phyloP scores from a whole-genome alignment of 768 basidiomycete species.

The Russula olivacea region DNA sequence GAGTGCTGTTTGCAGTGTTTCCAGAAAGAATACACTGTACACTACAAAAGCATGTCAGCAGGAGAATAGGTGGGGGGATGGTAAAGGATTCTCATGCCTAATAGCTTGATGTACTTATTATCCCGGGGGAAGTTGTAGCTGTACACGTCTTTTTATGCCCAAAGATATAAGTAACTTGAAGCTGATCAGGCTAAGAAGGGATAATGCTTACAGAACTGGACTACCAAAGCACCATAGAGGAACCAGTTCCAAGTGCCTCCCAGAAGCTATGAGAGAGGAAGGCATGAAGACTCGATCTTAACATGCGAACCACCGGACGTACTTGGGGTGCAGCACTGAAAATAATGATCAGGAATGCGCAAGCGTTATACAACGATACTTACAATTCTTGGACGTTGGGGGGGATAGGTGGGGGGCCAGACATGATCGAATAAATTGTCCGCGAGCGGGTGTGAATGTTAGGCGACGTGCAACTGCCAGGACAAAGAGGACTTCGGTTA shows the following conservation, averaged over 20 bases:
- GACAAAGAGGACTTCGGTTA: background rate
- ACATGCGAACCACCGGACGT: background rate
- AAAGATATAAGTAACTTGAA: background rate
- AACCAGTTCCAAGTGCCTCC: conserved; percentile 27
- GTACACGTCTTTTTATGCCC: conserved; percentile 12
- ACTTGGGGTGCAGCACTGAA: conserved; percentile 9
- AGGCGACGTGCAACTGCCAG: background rate
- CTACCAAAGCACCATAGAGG: conserved; percentile 29
- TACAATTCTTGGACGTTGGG: background rate
- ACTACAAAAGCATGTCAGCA: conserved; percentile 21
- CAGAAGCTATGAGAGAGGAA: background rate
- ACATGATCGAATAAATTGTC: background rate
- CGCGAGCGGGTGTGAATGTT: background rate
- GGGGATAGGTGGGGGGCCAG: too few species aligned
- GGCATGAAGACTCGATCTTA: background rate
- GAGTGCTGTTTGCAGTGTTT: conserved; percentile 29
- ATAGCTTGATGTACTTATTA: background rate
- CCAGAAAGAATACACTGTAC: conserved; percentile 27
- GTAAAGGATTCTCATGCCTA: background rate
- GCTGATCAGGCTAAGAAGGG: background rate
- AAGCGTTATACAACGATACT: background rate
- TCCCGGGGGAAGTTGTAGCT: conserved; percentile 14
- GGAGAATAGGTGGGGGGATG: background rate
- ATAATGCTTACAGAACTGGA: conserved; percentile 30
- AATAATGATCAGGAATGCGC: background rate